Conservation (phyloP, 352 stramenopile genomes). For the Phytopythium kandeliae region DNA sequence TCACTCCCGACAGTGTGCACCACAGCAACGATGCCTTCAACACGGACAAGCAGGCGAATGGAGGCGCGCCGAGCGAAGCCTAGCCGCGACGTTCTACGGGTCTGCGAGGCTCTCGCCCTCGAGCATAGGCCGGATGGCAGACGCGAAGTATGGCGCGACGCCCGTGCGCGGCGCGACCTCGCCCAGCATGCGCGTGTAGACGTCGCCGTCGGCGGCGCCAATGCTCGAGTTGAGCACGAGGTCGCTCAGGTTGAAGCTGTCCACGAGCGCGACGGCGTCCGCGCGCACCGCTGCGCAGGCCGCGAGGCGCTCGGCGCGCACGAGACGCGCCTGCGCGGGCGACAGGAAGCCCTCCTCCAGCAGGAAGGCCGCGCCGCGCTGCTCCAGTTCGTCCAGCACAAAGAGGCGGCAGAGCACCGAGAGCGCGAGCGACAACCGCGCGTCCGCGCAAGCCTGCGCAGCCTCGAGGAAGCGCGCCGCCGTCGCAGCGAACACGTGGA, state of each 20-base stretch:
- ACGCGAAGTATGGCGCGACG: slow-evolving; percentile 43
- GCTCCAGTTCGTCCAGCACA: slow-evolving; percentile 70
- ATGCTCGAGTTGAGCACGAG: slow-evolving; percentile 66
- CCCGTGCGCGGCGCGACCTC: slow-evolving; percentile 33
- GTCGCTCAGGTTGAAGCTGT: slow-evolving; percentile 74
- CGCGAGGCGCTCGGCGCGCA: slow-evolving; percentile 32
- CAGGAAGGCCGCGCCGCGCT: slow-evolving; percentile 44
- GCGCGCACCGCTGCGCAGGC: slow-evolving; percentile 42
- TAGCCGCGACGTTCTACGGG: no score
- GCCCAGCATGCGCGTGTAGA: slow-evolving; percentile 61
- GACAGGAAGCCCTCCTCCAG: slow-evolving; percentile 57
- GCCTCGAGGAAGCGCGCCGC: slow-evolving; percentile 45
- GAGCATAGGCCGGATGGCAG: slow-evolving; percentile 62
- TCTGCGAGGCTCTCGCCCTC: slow-evolving; percentile 35
- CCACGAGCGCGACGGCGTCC: slow-evolving; percentile 62
- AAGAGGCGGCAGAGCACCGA: slow-evolving; percentile 68
- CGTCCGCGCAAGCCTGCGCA: slow-evolving; percentile 9
- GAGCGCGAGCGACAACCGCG: slow-evolving; percentile 42
- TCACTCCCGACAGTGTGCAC: no score
- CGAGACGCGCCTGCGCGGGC: slow-evolving; percentile 36
- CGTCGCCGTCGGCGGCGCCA: slow-evolving; percentile 50
- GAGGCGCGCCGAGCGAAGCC: no score
- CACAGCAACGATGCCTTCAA: no score
- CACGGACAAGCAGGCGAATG: no score
- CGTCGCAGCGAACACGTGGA: slow-evolving; percentile 77